Base-by-base conservation (phyloP, 108 stramenopile genomes). In the Pseudonitzschia delicatissima region DNA sequence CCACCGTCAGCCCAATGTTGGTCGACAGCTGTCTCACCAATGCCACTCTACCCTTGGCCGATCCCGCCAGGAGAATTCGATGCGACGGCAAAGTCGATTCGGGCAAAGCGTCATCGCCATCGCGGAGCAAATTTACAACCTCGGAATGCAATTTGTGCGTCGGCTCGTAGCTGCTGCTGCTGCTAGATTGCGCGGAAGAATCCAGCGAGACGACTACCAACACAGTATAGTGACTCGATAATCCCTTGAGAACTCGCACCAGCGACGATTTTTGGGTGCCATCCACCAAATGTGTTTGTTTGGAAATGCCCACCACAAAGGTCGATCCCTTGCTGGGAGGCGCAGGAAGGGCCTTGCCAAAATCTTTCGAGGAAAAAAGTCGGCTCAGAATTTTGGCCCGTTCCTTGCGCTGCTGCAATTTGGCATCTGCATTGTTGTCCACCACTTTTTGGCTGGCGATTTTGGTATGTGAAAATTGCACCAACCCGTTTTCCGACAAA, bases 71-170 rank as follows among this genome's bases (percentile, higher is more conserved):
- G 5, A 79, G n/a, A 36, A 79, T 66, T 23, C 78, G 57, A 69
- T 79, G 78, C 1, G 64, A 45, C 1, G 78, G 78, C 31, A 79
- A 37, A n/a, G 67, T 21, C 7, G 58, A 36, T 67, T 74, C 66
- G 21, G 36, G n/a, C 5, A 40, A 20, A 23, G 37, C 25, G 20
- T 39, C 20, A 36, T 42, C 9, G 18, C 0, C 60, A 15, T 29
- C 12, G 17, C 29, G 53, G 9, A 55, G 32, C 4, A 7, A 3
- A 18, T 33, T 28, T 12, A 61, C 60, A 18, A 36, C 39, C 11
- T 20, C 8, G 6, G 18, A 35, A 26, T 61, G 60, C n/a, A 23
- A 1, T n/a, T 21, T 18, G 17, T 61, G 60, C 3, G 39, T 40
- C 13, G 32, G 7, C 1, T 21, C 2, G 47, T 1, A 8, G 47